Conservation (phyloP, 805 yeast genomes). For the Crinitomyces ghanaensis region DNA sequence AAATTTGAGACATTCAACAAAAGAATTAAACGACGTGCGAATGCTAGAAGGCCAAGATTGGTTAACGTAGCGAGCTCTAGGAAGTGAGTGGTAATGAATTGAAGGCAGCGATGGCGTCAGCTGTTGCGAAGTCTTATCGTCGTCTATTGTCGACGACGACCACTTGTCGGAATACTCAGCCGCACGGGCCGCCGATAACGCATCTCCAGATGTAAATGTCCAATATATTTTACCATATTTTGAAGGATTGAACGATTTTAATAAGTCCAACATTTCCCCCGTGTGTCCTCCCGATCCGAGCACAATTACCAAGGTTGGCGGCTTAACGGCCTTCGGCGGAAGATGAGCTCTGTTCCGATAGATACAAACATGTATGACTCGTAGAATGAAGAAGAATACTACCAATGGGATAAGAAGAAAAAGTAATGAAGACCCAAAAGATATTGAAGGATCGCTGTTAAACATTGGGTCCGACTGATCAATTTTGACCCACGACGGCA, state of each 20-base stretch:
- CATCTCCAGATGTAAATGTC: slow-evolving; percentile 40
- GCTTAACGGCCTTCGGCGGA: too few species aligned
- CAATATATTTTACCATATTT: slow-evolving; percentile 21
- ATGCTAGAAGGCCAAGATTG: slow-evolving; percentile 40
- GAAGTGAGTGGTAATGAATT: slow-evolving; percentile 29
- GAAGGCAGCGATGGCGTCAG: slow-evolving; percentile 26
- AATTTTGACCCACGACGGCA: too few species aligned
- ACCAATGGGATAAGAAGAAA: too few species aligned
- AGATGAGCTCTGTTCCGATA: too few species aligned
- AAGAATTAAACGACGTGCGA: slow-evolving; percentile 31
- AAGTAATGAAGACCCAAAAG: too few species aligned
- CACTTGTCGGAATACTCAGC: slow-evolving; percentile 15
- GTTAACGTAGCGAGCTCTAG: slow-evolving; percentile 53
- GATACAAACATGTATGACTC: too few species aligned
- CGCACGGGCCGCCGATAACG: slow-evolving; percentile 32
- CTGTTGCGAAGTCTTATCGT: slow-evolving; percentile 16
- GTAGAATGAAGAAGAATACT: too few species aligned
- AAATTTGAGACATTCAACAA: slow-evolving; percentile 30
- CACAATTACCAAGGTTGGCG: too few species aligned
- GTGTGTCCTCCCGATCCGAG: slow-evolving; percentile 96
- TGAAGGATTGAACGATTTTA: slow-evolving; percentile 29
- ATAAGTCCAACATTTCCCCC: slow-evolving; percentile 80
- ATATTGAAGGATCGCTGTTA: too few species aligned
- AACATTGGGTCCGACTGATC: too few species aligned
- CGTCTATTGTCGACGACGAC: too few species aligned